Evolutionary conservation across 148 eudicot genomes (phyloP).

Genomic region (Camellia granthamiana): DNA sequence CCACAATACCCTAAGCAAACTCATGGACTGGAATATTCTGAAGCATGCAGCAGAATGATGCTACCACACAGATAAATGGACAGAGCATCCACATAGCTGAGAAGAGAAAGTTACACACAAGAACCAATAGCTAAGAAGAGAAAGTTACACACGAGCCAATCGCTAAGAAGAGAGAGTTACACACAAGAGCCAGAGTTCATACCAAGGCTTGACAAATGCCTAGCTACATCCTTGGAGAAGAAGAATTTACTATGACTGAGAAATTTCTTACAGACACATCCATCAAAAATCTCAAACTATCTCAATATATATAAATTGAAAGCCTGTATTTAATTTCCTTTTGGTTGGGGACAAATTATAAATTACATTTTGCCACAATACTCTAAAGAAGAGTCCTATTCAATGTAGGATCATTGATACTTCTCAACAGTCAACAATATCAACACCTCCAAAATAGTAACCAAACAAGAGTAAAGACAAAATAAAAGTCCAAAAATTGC

Average conservation of each 20-base stretch:
- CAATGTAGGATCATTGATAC: not conserved
- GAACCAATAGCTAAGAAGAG: not conserved
- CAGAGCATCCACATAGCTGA: not conserved
- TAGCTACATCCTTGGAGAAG: not conserved
- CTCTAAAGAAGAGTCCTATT: not conserved
- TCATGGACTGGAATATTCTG: not conserved
- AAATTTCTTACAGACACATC: not conserved
- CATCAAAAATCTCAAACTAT: no score
- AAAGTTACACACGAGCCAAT: not conserved
- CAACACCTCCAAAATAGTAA: not conserved
- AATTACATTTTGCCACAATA: not conserved
- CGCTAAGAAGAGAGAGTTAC: not conserved
- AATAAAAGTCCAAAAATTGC: no score
- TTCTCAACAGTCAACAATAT: not conserved
- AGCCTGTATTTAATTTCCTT: not conserved
- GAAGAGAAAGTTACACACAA: not conserved
- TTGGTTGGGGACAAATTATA: not conserved
- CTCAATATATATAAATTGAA: no score
- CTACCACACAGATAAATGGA: not conserved
- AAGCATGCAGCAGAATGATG: not conserved
- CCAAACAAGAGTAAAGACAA: not conserved
- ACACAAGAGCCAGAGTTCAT: not conserved
- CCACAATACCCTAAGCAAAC: not conserved
- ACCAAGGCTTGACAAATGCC: not conserved
- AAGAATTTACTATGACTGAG: not conserved